Conservation (phyloP, 352 stramenopile genomes). For the Pythium brachiatum region DNA sequence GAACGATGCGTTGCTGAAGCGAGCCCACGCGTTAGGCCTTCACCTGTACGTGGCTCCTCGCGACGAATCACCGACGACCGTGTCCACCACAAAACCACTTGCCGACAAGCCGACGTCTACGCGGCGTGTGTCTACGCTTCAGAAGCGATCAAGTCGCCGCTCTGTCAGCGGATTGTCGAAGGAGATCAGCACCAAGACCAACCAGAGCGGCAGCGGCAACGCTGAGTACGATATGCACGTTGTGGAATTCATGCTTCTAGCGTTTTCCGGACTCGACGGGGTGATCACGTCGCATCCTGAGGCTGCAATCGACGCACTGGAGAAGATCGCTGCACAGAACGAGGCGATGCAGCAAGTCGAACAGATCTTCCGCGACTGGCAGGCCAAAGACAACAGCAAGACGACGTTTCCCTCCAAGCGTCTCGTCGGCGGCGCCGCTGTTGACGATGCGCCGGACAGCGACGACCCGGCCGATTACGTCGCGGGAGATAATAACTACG, state of each 20-base stretch:
- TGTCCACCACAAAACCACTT: neutral
- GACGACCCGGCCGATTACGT: slow-evolving; percentile 31
- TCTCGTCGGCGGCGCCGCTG: neutral
- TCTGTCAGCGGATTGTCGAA: slow-evolving; percentile 6
- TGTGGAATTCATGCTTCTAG: slow-evolving; percentile 35
- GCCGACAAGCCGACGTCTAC: slow-evolving; percentile 1
- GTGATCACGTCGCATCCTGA: slow-evolving; percentile 29
- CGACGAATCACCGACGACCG: slow-evolving; percentile 9
- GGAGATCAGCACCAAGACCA: slow-evolving; percentile 9
- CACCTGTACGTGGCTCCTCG: slow-evolving; percentile 28
- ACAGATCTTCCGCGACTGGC: slow-evolving; percentile 37
- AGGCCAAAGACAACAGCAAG: slow-evolving; percentile 24
- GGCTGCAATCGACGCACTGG: slow-evolving; percentile 24
- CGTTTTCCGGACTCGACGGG: slow-evolving; percentile 35
- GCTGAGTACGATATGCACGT: slow-evolving; percentile 24
- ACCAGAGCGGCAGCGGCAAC: neutral
- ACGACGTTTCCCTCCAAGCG: slow-evolving; percentile 1
- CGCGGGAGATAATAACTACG: slow-evolving; percentile 10
- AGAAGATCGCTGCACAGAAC: slow-evolving; percentile 28
- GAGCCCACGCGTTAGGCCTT: slow-evolving; percentile 26
- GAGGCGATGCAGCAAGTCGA: slow-evolving; percentile 33
- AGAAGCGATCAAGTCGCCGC: neutral
- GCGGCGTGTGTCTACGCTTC: neutral
- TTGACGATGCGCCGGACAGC: neutral
- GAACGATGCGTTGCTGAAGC: slow-evolving; percentile 30